phyloP scores from a whole-genome alignment of 768 basidiomycete species.

The Pulveroboletus sp. region DNA sequence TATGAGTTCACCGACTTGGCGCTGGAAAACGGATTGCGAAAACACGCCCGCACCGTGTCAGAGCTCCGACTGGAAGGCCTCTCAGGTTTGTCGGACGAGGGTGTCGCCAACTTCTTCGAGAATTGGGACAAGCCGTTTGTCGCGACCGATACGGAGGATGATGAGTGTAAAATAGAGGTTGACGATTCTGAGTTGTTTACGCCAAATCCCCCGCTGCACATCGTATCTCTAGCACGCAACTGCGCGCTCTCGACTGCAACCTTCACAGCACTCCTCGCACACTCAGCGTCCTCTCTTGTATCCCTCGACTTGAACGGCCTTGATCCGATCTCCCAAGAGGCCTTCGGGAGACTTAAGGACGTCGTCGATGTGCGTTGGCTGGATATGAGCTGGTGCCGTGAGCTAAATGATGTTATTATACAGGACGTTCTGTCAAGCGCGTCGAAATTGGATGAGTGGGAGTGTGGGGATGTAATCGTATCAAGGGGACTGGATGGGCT shows the following conservation, averaged over 20 bases:
- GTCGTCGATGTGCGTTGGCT: conserved; percentile 50
- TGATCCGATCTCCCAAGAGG: conserved; percentile 55
- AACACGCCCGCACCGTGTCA: conserved; percentile 45
- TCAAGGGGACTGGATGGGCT: conserved; percentile 44
- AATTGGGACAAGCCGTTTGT: conserved; percentile 39
- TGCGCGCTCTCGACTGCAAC: conserved; percentile 49
- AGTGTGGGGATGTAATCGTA: conserved; percentile 53
- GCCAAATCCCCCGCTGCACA: conserved; percentile 45
- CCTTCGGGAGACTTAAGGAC: conserved; percentile 37
- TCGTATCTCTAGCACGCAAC: conserved; percentile 65
- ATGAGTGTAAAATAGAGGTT: conserved; percentile 18
- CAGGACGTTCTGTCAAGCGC: conserved; percentile 59
- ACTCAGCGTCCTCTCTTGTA: conserved; percentile 60
- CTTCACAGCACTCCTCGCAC: conserved; percentile 59
- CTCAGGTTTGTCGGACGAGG: conserved; percentile 64
- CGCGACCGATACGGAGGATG: conserved; percentile 8
- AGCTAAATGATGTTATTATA: conserved; percentile 78
- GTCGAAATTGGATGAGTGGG: conserved; percentile 41
- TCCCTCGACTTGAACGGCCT: conserved; percentile 75
- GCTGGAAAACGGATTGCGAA: conserved; percentile 57
- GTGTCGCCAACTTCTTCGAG: conserved; percentile 67
- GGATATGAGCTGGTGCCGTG: conserved; percentile 85
- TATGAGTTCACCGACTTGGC: conserved; percentile 56
- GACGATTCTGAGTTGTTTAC: conserved; percentile 12
- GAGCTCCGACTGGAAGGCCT: conserved; percentile 55